A percentile compares a stretch with the other conserved stretches of the same genome.
phyloP scores from a whole-genome alignment of 306 rosid species.

The Quercus variabilis region DNA sequence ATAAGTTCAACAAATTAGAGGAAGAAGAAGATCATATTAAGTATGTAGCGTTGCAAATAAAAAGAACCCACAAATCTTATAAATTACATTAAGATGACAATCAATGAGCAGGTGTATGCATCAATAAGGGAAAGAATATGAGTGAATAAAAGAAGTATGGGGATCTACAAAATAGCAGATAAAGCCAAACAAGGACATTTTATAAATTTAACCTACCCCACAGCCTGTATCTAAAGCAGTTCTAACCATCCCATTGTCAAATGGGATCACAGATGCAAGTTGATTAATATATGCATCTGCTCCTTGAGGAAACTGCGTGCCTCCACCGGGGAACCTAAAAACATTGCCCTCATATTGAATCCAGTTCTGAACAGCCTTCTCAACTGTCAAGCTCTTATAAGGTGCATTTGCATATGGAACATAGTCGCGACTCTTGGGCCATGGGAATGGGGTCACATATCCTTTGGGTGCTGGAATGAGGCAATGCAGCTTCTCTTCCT shows the following conservation, averaged over 20 bases:
- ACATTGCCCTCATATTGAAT: conserved; percentile 81
- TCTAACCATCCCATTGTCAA: conserved; percentile 67
- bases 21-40: neutral
- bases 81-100: neutral
- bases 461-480: conserved; percentile 79
- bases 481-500: conserved; percentile 64
- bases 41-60: neutral
- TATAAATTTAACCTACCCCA: conserved; percentile 52
- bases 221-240: conserved; percentile 84
- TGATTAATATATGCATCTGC: conserved; percentile 77
- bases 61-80: neutral
- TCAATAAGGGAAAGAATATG: neutral
- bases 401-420: conserved; percentile 82
- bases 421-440: conserved; percentile 84
- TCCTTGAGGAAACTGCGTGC: conserved; percentile 83
- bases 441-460: conserved; percentile 66
- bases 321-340: conserved; percentile 85
- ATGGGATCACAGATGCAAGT: conserved; percentile 70
- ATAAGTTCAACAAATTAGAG: neutral
- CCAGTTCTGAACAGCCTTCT: conserved; percentile 92
- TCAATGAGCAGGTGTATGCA: conserved; percentile 1
- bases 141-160: neutral
- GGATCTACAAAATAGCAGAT: conserved; percentile 3
- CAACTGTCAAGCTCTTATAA: conserved; percentile 73
- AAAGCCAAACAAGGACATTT: conserved; percentile 7